phyloP scores from a whole-genome alignment of 164 flowering plant genomes.

The Berberis vulgaris region DNA sequence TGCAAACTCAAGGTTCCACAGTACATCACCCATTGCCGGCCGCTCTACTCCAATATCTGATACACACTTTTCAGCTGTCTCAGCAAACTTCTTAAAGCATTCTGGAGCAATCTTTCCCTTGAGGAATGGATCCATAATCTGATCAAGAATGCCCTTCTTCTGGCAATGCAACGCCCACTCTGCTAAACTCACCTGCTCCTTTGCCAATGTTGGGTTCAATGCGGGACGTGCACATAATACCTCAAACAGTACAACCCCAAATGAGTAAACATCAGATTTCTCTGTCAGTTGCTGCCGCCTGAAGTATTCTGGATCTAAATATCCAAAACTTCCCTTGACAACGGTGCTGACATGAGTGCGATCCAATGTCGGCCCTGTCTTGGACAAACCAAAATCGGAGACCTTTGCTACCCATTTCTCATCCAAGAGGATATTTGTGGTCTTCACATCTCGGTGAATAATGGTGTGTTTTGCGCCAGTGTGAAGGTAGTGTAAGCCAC shows the following conservation, averaged over 20 bases:
- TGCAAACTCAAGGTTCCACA: conserved; percentile 46
- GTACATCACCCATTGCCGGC: conserved; percentile 40
- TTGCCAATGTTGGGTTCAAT: conserved; percentile 19
- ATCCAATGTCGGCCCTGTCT: conserved; percentile 31
- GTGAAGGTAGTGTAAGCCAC: conserved; percentile 46
- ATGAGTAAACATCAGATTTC: conserved; percentile 47
- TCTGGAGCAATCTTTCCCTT: conserved; percentile 31
- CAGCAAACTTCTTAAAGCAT: conserved; percentile 32
- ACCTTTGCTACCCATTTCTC: conserved; percentile 51
- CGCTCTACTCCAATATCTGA: conserved; percentile 33
- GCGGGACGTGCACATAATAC: conserved; percentile 35
- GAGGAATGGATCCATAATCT: conserved; percentile 31
- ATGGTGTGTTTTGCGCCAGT: conserved; percentile 38
- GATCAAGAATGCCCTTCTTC: conserved; percentile 32
- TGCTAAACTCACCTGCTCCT: conserved; percentile 32
- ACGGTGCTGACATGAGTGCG: conserved; percentile 40
- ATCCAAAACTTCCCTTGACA: conserved; percentile 49
- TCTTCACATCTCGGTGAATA: conserved; percentile 48
- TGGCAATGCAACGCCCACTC: conserved; percentile 37
- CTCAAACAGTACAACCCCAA: conserved; percentile 46
- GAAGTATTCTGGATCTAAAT: conserved; percentile 48
- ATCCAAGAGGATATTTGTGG: conserved; percentile 41
- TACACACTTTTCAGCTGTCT: conserved; percentile 34
- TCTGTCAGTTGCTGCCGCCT: conserved; percentile 35
- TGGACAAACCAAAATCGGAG: conserved; percentile 48